Evolutionary conservation across 1,284 basidiomycete genomes (phyloP).

Genomic region (Tilletiaria anomala): DNA sequence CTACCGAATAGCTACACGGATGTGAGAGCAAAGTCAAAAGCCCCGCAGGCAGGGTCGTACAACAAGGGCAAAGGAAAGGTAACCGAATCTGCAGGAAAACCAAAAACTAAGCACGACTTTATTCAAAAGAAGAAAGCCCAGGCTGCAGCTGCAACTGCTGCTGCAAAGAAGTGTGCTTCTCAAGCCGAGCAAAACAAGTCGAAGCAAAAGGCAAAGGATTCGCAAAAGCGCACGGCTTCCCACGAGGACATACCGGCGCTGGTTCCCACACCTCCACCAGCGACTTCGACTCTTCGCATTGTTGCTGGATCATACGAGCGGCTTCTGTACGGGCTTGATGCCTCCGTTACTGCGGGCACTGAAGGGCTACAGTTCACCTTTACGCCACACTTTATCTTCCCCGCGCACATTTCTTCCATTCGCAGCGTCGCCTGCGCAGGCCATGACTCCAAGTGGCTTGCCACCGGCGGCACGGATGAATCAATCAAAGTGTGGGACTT

Average conservation of each 20-base stretch:
- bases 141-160: too few relatives aligned
- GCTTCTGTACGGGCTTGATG: conserved; percentile 77
- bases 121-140: conserved; percentile 17
- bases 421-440: conserved; percentile 57
- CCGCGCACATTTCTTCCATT: conserved; percentile 83
- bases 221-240: not conserved
- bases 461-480: conserved; percentile 85
- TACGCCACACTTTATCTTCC: conserved; percentile 83
- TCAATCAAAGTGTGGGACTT: conserved; percentile 97
- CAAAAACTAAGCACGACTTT: conserved; percentile 23
- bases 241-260: not conserved
- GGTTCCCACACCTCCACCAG: conserved; percentile 8
- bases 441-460: conserved; percentile 67
- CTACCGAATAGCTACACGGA: conserved; percentile 9
- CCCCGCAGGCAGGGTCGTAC: not conserved
- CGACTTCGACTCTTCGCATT: conserved; percentile 52
- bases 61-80: not conserved
- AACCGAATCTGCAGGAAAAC: conserved; percentile 7
- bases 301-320: conserved; percentile 90
- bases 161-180: too few relatives aligned
- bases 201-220: conserved; percentile 8
- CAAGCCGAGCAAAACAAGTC: conserved; percentile 4
- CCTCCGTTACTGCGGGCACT: conserved; percentile 42
- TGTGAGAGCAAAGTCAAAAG: conserved; percentile 9
- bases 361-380: conserved; percentile 39